Evolutionary conservation across 2,329 filamentous ascomycete genomes (phyloP).

Genomic region (Fusarium zealandicum): DNA sequence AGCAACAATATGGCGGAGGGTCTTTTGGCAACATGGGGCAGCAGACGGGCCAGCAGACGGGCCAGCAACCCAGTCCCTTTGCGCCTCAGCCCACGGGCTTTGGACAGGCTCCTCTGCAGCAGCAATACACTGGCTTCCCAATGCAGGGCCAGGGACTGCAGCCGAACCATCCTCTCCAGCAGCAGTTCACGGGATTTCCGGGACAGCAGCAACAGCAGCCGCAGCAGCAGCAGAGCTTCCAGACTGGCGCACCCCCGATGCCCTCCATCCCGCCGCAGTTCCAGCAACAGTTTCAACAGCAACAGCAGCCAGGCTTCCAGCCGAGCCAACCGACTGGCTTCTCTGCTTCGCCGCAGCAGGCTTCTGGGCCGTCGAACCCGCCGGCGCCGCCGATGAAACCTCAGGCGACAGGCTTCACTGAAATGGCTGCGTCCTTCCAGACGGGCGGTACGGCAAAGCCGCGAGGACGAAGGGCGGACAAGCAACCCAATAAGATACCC

Average conservation of each 20-base stretch:
- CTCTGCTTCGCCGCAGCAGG: constrained; percentile 58
- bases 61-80: constrained; percentile 62
- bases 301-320: constrained; percentile 51
- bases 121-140: constrained; percentile 68
- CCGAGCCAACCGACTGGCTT: constrained; percentile 56
- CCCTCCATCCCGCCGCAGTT: constrained; percentile 67
- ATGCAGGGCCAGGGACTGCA: constrained; percentile 61
- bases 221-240: constrained; percentile 64
- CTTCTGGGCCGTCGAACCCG: constrained; percentile 56
- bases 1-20: constrained; percentile 57
- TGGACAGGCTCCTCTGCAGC: constrained; percentile 58
- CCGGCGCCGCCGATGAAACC: constrained; percentile 69
- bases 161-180: constrained; percentile 66
- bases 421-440: constrained; percentile 73
- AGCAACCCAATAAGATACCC: constrained; percentile 77
- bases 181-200: constrained; percentile 73
- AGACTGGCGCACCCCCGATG: constrained; percentile 65
- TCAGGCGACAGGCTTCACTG: constrained; percentile 69
- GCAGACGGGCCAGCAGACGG: constrained; percentile 52
- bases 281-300: constrained; percentile 64
- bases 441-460: constrained; percentile 56
- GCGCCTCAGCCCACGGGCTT: constrained; percentile 68
- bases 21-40: constrained; percentile 54
- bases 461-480: constrained; percentile 56
- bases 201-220: constrained; percentile 58